phyloP scores from a whole-genome alignment of 768 basidiomycete genomes.

The Phlebiopsis flavidoalba region DNA sequence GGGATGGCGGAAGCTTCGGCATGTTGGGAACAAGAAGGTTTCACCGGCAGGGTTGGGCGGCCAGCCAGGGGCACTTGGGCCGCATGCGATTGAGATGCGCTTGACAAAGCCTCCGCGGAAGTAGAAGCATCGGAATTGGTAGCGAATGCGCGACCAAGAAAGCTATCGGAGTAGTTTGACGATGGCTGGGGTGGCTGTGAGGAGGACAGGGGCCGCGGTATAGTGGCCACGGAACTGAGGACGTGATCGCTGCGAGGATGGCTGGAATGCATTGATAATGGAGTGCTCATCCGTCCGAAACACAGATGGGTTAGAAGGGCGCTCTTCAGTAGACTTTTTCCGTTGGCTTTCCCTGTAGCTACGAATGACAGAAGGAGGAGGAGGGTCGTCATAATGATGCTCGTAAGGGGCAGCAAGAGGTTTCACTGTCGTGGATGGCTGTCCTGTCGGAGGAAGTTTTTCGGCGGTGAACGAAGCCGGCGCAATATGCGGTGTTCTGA shows the following conservation, averaged over 20 bases:
- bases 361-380: slow-evolving; percentile 31
- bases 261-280: neutral
- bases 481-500: neutral
- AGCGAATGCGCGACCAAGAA: slow-evolving; percentile 19
- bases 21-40: neutral
- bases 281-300: neutral
- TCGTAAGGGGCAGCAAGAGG: neutral
- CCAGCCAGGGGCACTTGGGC: slow-evolving; percentile 12
- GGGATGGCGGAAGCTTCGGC: neutral
- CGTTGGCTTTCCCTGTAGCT: slow-evolving; percentile 24
- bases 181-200: slow-evolving; percentile 1
- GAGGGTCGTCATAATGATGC: slow-evolving; percentile 32
- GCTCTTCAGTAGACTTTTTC: neutral
- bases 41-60: slow-evolving; percentile 7
- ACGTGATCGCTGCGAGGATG: neutral
- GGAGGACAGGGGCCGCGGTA: neutral
- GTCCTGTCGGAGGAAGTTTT: neutral
- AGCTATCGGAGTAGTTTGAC: slow-evolving; percentile 18
- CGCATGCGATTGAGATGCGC: slow-evolving; percentile 19
- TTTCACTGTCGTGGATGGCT: neutral
- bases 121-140: slow-evolving; percentile 14
- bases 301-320: neutral
- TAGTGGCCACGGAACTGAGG: neutral
- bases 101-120: slow-evolving; percentile 16
- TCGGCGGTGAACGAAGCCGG: neutral